Evolutionary conservation across 768 basidiomycete species (phyloP), one percentile per base, ranked within the genome.

Genomic region (Auricularia sp.): DNA sequence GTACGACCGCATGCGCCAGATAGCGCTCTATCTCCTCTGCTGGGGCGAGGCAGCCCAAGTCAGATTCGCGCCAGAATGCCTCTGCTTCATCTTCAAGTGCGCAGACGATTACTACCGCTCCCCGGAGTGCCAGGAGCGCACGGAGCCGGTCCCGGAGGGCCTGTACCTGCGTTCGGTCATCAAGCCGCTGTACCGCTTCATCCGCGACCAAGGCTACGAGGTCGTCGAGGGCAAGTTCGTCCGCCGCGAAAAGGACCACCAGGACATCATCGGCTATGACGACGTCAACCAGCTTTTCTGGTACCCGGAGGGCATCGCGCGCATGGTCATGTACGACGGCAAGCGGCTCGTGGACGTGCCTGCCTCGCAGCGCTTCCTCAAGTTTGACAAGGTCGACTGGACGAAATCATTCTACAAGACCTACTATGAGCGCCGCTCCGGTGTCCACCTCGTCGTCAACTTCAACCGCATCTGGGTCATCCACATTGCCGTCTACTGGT

Each of bases 21-120:
- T 99, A 67, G 95, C 97, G 2, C 86, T 99, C 51, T 99, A 88
- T 74, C 83, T 99, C 62, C 83, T 99, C 56, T 97, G 94, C 74
- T 99, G 97, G 97, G 97, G 95, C 63, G 97, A 99, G 77, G 97
- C 88, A 0, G 95, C 93, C 62, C 97, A 98, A 72, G 91, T 99
- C 61, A 88, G 97, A 66, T 98, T 98, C 77, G 88, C 93, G 23
- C 95, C 97, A 11, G 97, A 99, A 73, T 92, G 90, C 70, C 78
- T 99, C 59, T 98, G 96, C 80, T 99, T 98, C 83, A 96, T 99
- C 72, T 98, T 98, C 87, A 99, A 99, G 77, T 99, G 97, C 72
- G 97, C 97, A 65, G 97, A 99, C 75, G 97, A 99, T 78, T 98
- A 98, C 74, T 99, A 99, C 76, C 91, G 97, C 65, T 93, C 91